phyloP scores from a whole-genome alignment of 164 flowering plant genomes.

The Liquidambar formosana region DNA sequence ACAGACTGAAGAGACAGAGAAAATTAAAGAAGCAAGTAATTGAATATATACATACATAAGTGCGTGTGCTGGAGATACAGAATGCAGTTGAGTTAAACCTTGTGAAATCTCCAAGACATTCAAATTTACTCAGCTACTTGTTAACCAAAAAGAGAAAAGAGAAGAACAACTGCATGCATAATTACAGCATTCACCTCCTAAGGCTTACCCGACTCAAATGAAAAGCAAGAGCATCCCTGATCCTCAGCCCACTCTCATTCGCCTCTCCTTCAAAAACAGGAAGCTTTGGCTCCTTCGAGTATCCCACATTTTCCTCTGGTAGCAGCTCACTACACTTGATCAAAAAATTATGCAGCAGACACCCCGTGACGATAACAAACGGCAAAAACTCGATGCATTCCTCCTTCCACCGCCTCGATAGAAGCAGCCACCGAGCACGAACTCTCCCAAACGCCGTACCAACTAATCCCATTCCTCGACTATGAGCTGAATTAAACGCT shows the following conservation, averaged over 20 bases:
- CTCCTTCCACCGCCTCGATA: constrained; percentile 55
- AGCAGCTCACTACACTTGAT: constrained; percentile 50
- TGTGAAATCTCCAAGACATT: no score
- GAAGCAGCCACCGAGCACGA: constrained; percentile 55
- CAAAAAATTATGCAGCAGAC: constrained; percentile 78
- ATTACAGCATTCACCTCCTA: constrained; percentile 22
- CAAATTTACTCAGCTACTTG: no score
- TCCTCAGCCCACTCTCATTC: constrained; percentile 44
- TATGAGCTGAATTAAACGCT: constrained; percentile 58
- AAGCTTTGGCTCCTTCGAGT: constrained; percentile 27
- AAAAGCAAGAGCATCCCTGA: constrained; percentile 60
- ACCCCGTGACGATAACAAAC: constrained; percentile 51
- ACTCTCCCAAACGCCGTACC: constrained; percentile 53
- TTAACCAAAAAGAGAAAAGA: background rate
- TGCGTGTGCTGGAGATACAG: no score
- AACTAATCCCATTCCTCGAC: constrained; percentile 46
- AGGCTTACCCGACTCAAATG: constrained; percentile 54
- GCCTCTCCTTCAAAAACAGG: constrained; percentile 46
- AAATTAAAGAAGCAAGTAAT: no score
- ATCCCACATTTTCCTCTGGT: constrained; percentile 30
- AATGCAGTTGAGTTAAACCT: no score
- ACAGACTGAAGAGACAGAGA: no score
- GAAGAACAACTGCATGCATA: background rate
- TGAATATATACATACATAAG: no score
- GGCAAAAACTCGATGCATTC: constrained; percentile 60